Percentiles rank a stretch among this genome's conserved stretches.
phyloP scores from a whole-genome alignment of 2,329 filamentous ascomycete species.

The Xylariales sp. region DNA sequence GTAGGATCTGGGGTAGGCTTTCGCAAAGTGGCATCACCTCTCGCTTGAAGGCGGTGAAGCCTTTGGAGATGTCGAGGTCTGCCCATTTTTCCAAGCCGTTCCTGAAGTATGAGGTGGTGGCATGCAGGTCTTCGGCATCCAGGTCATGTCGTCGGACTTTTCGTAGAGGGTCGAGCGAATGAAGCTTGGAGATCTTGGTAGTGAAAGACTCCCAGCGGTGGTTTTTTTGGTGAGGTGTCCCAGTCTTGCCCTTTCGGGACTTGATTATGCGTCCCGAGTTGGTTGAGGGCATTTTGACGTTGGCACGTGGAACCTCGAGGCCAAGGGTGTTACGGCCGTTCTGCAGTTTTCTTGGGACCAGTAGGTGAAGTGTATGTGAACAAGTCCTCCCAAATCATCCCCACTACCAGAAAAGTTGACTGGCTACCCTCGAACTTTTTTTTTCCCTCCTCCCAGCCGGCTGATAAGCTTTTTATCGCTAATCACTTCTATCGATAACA shows the following conservation, averaged over 20 bases:
- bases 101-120: conserved; percentile 82
- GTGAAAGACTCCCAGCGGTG: conserved; percentile 92
- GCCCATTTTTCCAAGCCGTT: conserved; percentile 81
- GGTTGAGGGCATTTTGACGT: conserved; percentile 56
- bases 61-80: conserved; percentile 83
- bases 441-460: too few species aligned
- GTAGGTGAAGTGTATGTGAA: too few species aligned
- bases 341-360: too few species aligned
- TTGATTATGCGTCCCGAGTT: conserved; percentile 65
- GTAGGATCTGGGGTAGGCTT: conserved; percentile 85
- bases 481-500: too few species aligned
- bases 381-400: too few species aligned
- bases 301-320: neutral
- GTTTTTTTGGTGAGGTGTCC: conserved; percentile 72
- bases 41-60: conserved; percentile 72
- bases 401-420: too few species aligned
- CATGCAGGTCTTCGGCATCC: conserved; percentile 70
- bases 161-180: conserved; percentile 85
- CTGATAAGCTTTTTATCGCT: too few species aligned
- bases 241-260: conserved; percentile 64
- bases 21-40: conserved; percentile 76
- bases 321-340: neutral
- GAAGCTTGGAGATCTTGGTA: conserved; percentile 83
- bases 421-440: too few species aligned
- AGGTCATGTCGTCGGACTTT: conserved; percentile 81